Conservation (phyloP, 2,329 filamentous ascomycete genomes). For the Neofusicoccum kwambonambiense region DNA sequence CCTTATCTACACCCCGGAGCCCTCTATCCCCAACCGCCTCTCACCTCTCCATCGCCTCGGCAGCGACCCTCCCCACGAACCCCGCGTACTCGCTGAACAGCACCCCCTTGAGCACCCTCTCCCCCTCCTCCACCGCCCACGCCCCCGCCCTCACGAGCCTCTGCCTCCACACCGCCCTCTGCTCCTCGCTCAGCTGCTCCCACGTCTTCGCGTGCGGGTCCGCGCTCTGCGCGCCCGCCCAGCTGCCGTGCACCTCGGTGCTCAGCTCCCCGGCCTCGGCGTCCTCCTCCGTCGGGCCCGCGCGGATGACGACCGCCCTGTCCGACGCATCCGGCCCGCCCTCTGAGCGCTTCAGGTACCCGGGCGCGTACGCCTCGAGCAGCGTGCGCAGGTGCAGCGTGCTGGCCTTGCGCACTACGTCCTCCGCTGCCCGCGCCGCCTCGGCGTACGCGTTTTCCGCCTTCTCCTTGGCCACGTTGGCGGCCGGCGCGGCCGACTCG, state of each 20-base stretch:
- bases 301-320: constrained; percentile 43
- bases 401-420: background rate
- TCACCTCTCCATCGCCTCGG: background rate
- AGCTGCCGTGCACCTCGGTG: constrained; percentile 40
- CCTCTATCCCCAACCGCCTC: too few relatives aligned
- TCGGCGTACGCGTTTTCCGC: background rate
- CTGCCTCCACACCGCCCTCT: constrained; percentile 68
- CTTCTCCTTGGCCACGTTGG: background rate
- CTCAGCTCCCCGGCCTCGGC: constrained; percentile 36
- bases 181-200: constrained; percentile 65
- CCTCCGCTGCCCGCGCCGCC: background rate
- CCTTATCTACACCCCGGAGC: too few relatives aligned
- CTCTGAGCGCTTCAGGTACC: background rate
- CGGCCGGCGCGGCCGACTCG: background rate
- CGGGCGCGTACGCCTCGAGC: background rate
- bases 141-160: constrained; percentile 68
- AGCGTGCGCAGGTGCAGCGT: constrained; percentile 5
- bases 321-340: background rate
- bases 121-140: constrained; percentile 77
- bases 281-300: constrained; percentile 26
- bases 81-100: constrained; percentile 73
- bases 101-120: constrained; percentile 72
- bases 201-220: constrained; percentile 59
- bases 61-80: constrained; percentile 44
- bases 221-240: constrained; percentile 34